These are phyloP conservation scores for Gaeumannomyces tritici DNA, from an alignment of 2,329 filamentous ascomycete species.

Conservation along the genomic window DNA sequence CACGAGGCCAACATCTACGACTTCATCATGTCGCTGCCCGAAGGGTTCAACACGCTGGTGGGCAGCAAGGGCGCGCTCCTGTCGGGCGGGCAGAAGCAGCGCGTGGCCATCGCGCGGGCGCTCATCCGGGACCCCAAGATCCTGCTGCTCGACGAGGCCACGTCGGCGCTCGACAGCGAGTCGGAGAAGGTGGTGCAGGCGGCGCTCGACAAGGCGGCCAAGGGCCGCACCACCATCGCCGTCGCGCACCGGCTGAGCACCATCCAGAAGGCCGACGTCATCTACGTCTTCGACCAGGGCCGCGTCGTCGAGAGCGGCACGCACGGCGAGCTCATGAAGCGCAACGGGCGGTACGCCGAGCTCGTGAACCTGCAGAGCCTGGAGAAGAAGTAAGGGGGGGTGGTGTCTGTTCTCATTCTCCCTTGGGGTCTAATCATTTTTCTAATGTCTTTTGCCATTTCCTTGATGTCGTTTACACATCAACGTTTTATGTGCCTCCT, in stretches of 20 bases:
- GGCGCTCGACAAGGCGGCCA: slow-evolving; percentile 71
- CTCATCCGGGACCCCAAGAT: slow-evolving; percentile 86
- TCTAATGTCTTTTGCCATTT: too few relatives aligned
- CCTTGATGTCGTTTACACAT: too few relatives aligned
- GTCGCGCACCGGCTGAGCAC: slow-evolving; percentile 88
- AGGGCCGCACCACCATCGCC: slow-evolving; percentile 82
- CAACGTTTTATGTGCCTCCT: not conserved
- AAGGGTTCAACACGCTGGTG: slow-evolving; percentile 77
- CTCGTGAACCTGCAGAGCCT: slow-evolving; percentile 73
- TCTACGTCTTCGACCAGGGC: slow-evolving; percentile 92
- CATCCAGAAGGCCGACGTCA: slow-evolving; percentile 88
- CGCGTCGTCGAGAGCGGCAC: slow-evolving; percentile 76
- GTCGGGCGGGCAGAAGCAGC: slow-evolving; percentile 89
- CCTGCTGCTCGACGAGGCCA: slow-evolving; percentile 74
- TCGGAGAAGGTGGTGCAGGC: slow-evolving; percentile 73
- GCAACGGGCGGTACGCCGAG: slow-evolving; percentile 65
- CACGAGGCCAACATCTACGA: slow-evolving; percentile 89
- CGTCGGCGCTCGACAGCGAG: slow-evolving; percentile 66
- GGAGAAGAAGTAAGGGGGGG: slow-evolving; percentile 42
- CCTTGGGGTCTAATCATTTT: too few relatives aligned
- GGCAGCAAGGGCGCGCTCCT: slow-evolving; percentile 80
- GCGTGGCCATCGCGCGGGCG: slow-evolving; percentile 85
- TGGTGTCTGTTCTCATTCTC: not conserved
- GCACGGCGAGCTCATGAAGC: slow-evolving; percentile 62
- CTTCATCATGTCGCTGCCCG: slow-evolving; percentile 73